phyloP scores from a whole-genome alignment of 768 basidiomycete species.

The Tulasnella sp. region DNA sequence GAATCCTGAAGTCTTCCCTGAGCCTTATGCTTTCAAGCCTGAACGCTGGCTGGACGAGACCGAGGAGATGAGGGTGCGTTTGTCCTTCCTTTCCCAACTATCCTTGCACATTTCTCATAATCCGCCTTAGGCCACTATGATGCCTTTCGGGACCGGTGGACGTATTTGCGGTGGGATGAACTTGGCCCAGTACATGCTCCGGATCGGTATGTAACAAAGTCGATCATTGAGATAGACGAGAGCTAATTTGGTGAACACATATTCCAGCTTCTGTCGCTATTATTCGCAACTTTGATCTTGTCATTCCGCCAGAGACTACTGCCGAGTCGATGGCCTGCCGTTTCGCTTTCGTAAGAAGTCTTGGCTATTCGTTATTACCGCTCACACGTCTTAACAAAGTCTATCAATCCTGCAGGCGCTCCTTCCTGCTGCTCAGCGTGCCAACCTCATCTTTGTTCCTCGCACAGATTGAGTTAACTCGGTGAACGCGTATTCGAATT shows the following conservation, averaged over 20 bases:
- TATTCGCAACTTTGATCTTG: conserved; percentile 68
- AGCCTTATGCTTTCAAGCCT: conserved; percentile 74
- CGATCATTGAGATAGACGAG: conserved; percentile 47
- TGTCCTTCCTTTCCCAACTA: neutral
- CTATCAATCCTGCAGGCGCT: neutral
- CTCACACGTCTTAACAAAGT: neutral
- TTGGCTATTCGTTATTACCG: neutral
- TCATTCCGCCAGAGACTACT: conserved; percentile 68
- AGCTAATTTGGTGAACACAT: neutral
- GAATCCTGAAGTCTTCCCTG: conserved; percentile 67
- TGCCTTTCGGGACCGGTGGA: conserved; percentile 75
- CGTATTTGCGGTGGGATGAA: conserved; percentile 79
- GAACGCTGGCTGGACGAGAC: conserved; percentile 70
- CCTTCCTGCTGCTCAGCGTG: conserved; percentile 14
- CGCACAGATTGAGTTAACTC: neutral
- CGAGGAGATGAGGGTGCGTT: conserved; percentile 28
- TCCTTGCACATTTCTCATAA: neutral
- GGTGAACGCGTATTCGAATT: neutral
- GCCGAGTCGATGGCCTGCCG: conserved; percentile 76
- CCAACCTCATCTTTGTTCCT: conserved; percentile 10
- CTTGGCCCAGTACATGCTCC: conserved; percentile 70
- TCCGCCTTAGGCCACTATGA: conserved; percentile 57
- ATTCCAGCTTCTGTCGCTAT: conserved; percentile 45
- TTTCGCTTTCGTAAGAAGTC: conserved; percentile 75
- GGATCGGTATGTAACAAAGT: conserved; percentile 44